Conservation (phyloP, 495 filamentous ascomycete genomes). For the Neurospora discreta region DNA sequence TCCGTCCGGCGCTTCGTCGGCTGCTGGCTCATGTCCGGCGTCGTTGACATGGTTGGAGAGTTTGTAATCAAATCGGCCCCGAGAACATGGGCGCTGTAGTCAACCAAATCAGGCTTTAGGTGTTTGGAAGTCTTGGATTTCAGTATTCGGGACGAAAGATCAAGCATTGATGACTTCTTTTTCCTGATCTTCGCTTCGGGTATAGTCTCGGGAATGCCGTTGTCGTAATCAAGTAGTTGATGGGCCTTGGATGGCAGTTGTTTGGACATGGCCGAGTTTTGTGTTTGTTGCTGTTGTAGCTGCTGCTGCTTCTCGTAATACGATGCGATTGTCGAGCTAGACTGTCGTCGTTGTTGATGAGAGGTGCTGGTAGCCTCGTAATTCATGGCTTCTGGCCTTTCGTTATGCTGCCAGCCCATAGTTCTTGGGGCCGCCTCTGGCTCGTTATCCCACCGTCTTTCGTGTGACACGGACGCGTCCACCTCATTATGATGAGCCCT, state of each 20-base stretch:
- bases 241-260: conserved; percentile 35
- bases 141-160: conserved; percentile 29
- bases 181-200: conserved; percentile 15
- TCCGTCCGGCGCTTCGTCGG: conserved; percentile 17
- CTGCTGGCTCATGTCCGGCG: conserved; percentile 17
- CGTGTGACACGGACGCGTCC: conserved; percentile 9
- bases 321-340: conserved; percentile 39
- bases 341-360: conserved; percentile 31
- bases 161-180: conserved; percentile 40
- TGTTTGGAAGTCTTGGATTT: conserved; percentile 9
- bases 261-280: conserved; percentile 43
- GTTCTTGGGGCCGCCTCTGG: conserved; percentile 17
- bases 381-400: conserved; percentile 9
- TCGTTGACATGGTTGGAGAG: conserved; percentile 29
- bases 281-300: conserved; percentile 45
- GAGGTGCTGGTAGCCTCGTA: conserved; percentile 26
- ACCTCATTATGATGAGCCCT: conserved; percentile 4
- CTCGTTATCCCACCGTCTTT: conserved; percentile 33
- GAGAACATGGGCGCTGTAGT: conserved; percentile 8
- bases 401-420: conserved; percentile 22
- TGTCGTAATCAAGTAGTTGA: conserved; percentile 33
- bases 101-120: conserved; percentile 7
- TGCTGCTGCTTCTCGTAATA: conserved; percentile 41
- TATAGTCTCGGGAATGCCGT: conserved; percentile 4
- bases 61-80: conserved; percentile 21